phyloP scores from a whole-genome alignment of 192 early-diverging fungal species.

The Backusella psychrophila region DNA sequence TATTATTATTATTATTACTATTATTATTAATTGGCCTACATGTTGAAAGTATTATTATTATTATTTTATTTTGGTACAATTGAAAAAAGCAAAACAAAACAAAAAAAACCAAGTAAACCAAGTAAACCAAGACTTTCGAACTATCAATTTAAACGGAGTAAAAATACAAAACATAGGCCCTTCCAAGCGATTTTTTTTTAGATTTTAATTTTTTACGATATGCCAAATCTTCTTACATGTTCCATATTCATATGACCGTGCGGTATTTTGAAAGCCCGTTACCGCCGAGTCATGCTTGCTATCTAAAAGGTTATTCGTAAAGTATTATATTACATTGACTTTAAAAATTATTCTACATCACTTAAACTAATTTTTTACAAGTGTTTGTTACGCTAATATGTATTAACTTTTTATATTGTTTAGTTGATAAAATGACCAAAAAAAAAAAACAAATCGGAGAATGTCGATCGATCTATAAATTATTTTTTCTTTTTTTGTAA shows the following conservation, averaged over 20 bases:
- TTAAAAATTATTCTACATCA: not conserved
- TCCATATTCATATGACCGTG: not conserved
- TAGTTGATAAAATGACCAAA: not conserved
- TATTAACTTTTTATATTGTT: not conserved
- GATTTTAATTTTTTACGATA: not conserved
- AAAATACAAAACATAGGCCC: not conserved
- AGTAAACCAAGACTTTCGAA: not conserved
- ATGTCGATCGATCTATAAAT: not conserved
- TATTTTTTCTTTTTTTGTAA: not conserved
- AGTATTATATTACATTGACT: not conserved
- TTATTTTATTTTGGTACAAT: not conserved
- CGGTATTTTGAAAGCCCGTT: not conserved
- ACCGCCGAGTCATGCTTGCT: not conserved
- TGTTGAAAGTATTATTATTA: not conserved
- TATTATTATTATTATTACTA: too few species aligned
- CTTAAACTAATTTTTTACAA: too few species aligned
- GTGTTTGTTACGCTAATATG: not conserved
- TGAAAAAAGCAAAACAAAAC: not conserved
- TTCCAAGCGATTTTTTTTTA: not conserved
- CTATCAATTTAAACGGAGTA: not conserved
- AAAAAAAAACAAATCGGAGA: not conserved
- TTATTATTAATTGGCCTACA: not conserved
- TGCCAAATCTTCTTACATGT: not conserved
- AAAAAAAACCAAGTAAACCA: too few species aligned
- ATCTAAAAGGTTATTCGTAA: not conserved